A percentile compares a stretch with the other conserved stretches of the same genome.
These are phyloP conservation scores for Diversispora epigaea DNA, from an alignment of 192 early-diverging fungal species.

Conservation along the genomic window DNA sequence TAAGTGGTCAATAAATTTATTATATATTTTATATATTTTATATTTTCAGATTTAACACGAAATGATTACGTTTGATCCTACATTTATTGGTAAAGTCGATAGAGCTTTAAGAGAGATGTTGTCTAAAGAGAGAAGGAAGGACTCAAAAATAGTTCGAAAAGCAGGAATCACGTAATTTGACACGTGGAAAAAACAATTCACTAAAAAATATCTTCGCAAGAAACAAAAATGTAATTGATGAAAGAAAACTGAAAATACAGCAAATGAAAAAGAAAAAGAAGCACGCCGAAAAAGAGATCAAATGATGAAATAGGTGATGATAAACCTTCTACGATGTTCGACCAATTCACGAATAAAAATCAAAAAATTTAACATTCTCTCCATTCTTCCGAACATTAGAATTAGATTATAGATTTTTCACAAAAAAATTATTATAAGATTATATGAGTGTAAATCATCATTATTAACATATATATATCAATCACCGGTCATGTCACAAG, in stretches of 20 bases:
- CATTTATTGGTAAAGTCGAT: constrained; percentile 78
- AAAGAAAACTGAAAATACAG: constrained; percentile 36
- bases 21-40: background rate
- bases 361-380: background rate
- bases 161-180: constrained; percentile 56
- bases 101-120: constrained; percentile 59
- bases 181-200: constrained; percentile 74
- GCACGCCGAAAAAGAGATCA: background rate
- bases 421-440: too few relatives aligned
- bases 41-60: constrained; percentile 74
- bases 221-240: constrained; percentile 84
- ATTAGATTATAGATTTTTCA: too few relatives aligned
- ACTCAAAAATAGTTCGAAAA: constrained; percentile 49
- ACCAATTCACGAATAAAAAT: background rate
- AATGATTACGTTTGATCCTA: constrained; percentile 86
- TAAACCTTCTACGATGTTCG: background rate
- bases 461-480: too few relatives aligned
- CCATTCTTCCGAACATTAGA: too few relatives aligned
- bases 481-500: too few relatives aligned
- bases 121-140: constrained; percentile 54
- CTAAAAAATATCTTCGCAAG: constrained; percentile 74
- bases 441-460: too few relatives aligned
- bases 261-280: constrained; percentile 13
- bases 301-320: background rate
- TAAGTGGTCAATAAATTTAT: constrained; percentile 38